A percentile compares a stretch with the other conserved stretches of the same genome.
phyloP scores from a whole-genome alignment of 176 grass and related monocot species.

The Carex littledalei region DNA sequence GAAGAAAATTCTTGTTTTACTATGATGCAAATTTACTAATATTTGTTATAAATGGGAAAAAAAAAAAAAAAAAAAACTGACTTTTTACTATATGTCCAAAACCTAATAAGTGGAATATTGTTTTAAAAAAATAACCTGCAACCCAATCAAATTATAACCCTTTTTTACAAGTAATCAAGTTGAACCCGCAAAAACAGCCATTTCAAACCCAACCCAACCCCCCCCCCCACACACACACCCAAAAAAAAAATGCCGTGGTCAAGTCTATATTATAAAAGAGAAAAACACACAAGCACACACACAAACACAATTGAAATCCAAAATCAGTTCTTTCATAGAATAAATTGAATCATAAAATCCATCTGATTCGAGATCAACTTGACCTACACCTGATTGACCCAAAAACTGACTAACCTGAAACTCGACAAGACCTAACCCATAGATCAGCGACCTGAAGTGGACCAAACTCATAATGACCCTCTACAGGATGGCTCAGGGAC shows the following conservation, averaged over 20 bases:
- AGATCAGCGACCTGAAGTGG: not conserved
- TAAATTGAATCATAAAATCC: not conserved
- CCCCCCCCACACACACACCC: too few relatives aligned
- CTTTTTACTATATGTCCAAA: too few relatives aligned
- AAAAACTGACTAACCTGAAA: not conserved
- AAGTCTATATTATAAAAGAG: not conserved
- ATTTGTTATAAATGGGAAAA: not conserved
- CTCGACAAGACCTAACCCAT: not conserved
- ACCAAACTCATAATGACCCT: not conserved
- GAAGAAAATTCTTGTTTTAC: not conserved
- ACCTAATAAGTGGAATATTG: not conserved
- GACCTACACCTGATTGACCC: not conserved
- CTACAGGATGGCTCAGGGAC: not conserved
- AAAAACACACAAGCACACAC: not conserved
- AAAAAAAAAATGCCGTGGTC: not conserved
- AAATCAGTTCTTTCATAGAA: not conserved
- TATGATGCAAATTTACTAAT: not conserved
- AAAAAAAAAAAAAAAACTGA: not conserved
- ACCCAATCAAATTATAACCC: too few relatives aligned
- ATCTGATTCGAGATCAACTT: not conserved
- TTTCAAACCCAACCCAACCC: not conserved
- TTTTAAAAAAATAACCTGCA: not conserved
- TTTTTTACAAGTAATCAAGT: not conserved
- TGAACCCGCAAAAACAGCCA: not conserved
- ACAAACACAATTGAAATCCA: slow-evolving; percentile 6